Evolutionary conservation across 345 rosid genomes (phyloP), one percentile per base, ranked within the genome.

Genomic region (Lagerstroemia speciosa): DNA sequence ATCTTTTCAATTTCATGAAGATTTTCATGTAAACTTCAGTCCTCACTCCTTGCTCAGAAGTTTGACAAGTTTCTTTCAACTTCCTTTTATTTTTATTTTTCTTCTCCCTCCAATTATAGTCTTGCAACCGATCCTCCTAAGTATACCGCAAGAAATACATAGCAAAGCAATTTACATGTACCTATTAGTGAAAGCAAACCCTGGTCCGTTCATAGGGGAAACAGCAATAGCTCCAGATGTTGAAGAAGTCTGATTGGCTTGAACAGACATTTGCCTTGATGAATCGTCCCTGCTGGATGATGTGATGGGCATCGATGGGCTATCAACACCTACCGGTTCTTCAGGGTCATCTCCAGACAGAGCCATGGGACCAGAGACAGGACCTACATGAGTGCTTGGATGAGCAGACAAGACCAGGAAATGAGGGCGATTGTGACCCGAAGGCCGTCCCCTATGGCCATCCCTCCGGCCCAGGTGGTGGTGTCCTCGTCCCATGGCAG

Each of bases 401-500:
- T 82, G 83, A 68, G 83, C 41, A 14, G 94, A 83, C 76, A 84
- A 76, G 58, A 84, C 80, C 78, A 86, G 67, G 73, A 78, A 79
- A 71, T 76, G 94, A 22, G 86, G 88, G 64, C 71, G 84, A 62
- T 78, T 74, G 30, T 79, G 91, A 80, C 88, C 79, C 38, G 91
- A 81, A 48, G 82, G 71, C 68, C 74, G 79, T 66, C 72, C 78
- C 66, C 88, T 74, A 33, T 78, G 85, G 48, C 88, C 80, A 53
- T 83, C 91, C 77, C 91, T 82, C 77, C 85, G 67, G 80, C 88
- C 76, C 68, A 68, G 70, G 62, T 78, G 80, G 37, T 73, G 87
- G 33, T 73, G 87, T 5, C 80, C 74, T 71, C 94, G 81, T 71
- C 88, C 85, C 82, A 82, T 83, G 67, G 89, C 83, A 71, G 89